Percentiles rank a stretch among this genome's conserved stretches.
Evolutionary conservation across 106 monocot species (phyloP).

Genomic region (Xerophyta viscosa): DNA sequence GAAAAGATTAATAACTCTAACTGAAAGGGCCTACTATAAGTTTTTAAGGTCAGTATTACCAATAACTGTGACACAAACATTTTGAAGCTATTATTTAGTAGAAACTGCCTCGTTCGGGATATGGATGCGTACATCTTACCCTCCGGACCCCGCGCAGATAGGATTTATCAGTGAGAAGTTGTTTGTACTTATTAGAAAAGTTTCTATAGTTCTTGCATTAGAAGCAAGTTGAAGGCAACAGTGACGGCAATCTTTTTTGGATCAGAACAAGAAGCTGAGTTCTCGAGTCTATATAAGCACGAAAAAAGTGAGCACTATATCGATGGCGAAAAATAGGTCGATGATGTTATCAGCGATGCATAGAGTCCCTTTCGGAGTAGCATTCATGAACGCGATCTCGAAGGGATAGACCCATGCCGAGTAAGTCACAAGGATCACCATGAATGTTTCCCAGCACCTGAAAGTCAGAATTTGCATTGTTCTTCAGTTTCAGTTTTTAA

Average conservation of each 20-base stretch:
- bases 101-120: too few species aligned
- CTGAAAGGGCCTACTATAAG: too few species aligned
- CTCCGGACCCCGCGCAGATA: too few species aligned
- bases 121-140: too few species aligned
- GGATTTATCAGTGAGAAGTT: too few species aligned
- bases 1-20: too few species aligned
- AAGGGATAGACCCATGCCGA: conserved; percentile 96
- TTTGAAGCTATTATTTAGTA: too few species aligned
- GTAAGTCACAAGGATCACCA: conserved; percentile 78
- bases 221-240: background rate
- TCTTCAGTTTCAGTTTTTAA: background rate
- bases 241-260: conserved; percentile 60
- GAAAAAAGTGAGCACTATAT: conserved; percentile 83
- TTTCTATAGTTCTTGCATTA: too few species aligned
- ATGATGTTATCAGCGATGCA: conserved; percentile 52
- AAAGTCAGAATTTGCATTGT: background rate
- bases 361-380: conserved; percentile 47
- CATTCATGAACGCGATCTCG: conserved; percentile 74
- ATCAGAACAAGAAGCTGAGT: conserved; percentile 70
- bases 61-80: too few species aligned
- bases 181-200: background rate
- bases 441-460: conserved; percentile 94
- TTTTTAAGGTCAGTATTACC: too few species aligned
- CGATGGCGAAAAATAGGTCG: conserved; percentile 64
- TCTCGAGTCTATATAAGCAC: conserved; percentile 72